phyloP scores from a whole-genome alignment of 192 early-diverging fungal species.

The Coemansia sp. region DNA sequence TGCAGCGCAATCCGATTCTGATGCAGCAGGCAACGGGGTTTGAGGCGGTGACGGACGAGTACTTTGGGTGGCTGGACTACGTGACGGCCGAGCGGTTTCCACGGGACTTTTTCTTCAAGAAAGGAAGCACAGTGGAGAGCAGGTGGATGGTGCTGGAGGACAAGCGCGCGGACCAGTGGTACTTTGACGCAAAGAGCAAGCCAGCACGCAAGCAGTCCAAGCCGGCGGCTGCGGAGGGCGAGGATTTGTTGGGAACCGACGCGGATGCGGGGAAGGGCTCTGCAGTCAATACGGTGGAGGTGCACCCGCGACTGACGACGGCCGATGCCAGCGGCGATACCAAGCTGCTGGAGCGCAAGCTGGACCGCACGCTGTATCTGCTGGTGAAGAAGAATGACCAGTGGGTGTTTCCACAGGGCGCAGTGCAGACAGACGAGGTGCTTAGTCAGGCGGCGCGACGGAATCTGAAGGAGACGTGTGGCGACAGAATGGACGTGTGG shows the following conservation, averaged over 20 bases:
- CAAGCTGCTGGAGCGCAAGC: conserved; percentile 72
- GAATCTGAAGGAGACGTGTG: conserved; percentile 69
- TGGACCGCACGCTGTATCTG: conserved; percentile 77
- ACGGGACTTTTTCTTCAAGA: conserved; percentile 53
- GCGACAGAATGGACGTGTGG: conserved; percentile 78
- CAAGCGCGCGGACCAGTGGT: conserved; percentile 33
- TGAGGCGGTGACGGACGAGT: conserved; percentile 39
- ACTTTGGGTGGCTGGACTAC: conserved; percentile 51
- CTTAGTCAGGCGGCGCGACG: conserved; percentile 75
- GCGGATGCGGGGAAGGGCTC: background rate
- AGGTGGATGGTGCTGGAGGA: conserved; percentile 45
- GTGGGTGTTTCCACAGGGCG: conserved; percentile 77
- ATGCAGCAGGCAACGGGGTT: conserved; percentile 29
- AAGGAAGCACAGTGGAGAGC: conserved; percentile 45
- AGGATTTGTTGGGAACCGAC: background rate
- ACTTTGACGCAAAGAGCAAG: conserved; percentile 32
- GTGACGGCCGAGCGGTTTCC: conserved; percentile 47
- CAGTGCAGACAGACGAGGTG: conserved; percentile 64
- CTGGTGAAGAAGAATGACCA: conserved; percentile 68
- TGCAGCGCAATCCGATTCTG: conserved; percentile 55
- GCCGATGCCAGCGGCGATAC: conserved; percentile 67
- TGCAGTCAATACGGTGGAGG: conserved; percentile 50
- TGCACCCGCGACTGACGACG: conserved; percentile 59
- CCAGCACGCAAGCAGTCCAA: conserved; percentile 25
- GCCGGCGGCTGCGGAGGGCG: conserved; percentile 7